Evolutionary conservation across 345 rosid species (phyloP).

Genomic region (Bretschneidera sinensis): DNA sequence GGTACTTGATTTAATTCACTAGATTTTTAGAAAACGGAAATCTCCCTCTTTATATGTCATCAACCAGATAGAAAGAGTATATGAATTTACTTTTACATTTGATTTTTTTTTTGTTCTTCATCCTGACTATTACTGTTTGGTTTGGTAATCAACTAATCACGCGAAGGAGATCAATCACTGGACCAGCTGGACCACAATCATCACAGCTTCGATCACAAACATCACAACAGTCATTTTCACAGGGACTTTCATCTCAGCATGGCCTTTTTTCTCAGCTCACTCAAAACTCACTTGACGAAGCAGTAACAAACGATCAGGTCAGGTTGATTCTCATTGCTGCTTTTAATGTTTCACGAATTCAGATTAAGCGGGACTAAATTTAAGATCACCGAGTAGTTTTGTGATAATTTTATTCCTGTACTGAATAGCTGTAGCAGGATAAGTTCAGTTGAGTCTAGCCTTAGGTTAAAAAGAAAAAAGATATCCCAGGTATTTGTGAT

Average conservation of each 20-base stretch:
- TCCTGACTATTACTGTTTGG: constrained; percentile 2
- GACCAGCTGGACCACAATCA: constrained; percentile 41
- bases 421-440: too few relatives aligned
- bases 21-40: background rate
- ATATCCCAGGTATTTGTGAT: too few relatives aligned
- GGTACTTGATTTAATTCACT: background rate
- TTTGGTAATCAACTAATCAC: constrained; percentile 1
- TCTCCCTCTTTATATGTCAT: background rate
- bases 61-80: background rate
- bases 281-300: constrained; percentile 65
- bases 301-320: constrained; percentile 58
- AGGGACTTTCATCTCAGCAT: constrained; percentile 80
- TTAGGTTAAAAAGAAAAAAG: too few relatives aligned
- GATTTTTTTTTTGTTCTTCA: background rate
- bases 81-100: too few relatives aligned
- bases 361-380: too few relatives aligned
- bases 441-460: too few relatives aligned
- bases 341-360: background rate
- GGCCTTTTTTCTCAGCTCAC: constrained; percentile 78
- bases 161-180: constrained; percentile 52
- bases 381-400: too few relatives aligned
- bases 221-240: constrained; percentile 83
- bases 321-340: constrained; percentile 8
- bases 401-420: too few relatives aligned
- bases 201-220: constrained; percentile 66